These are phyloP conservation scores for Metschnikowia reukaufii DNA, from an alignment of 805 yeast species.

Conservation along the genomic window DNA sequence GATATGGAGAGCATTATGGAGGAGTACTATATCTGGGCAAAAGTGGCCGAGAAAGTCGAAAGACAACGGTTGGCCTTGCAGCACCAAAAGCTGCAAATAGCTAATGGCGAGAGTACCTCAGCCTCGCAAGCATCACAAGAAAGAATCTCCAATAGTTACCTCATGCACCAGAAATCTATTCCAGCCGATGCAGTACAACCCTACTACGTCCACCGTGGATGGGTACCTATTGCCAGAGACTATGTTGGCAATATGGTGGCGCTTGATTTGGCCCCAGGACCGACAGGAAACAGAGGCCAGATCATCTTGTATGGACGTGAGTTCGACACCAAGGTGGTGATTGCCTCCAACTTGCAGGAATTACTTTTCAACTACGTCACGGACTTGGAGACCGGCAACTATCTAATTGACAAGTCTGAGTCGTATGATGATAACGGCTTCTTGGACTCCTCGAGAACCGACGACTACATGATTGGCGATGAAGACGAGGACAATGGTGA, in stretches of 20 bases:
- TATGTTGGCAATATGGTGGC: conserved; percentile 20
- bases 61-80: conserved; percentile 34
- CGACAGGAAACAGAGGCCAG: conserved; percentile 21
- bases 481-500: conserved; percentile 48
- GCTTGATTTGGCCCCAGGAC: conserved; percentile 24
- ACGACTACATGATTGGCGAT: conserved; percentile 44
- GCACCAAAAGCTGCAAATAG: conserved; percentile 26
- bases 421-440: conserved; percentile 36
- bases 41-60: conserved; percentile 42
- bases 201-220: conserved; percentile 22
- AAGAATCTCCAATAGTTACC: conserved; percentile 18
- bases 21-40: conserved; percentile 43
- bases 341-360: conserved; percentile 33
- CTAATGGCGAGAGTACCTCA: conserved; percentile 11
- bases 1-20: conserved; percentile 45
- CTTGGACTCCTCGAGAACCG: conserved; percentile 38
- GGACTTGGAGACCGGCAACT: conserved; percentile 45
- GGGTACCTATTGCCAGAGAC: conserved; percentile 23
- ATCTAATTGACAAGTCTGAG: conserved; percentile 35
- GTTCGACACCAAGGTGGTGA: conserved; percentile 23
- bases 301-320: conserved; percentile 23
- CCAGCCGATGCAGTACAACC: conserved; percentile 23
- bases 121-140: conserved; percentile 14
- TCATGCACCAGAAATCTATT: conserved; percentile 22
- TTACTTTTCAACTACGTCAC: conserved; percentile 37